Percentiles rank a stretch among this genome's conserved stretches.
These are phyloP conservation scores for Starmerella floris DNA, from an alignment of 805 yeast genomes.

Conservation along the genomic window DNA sequence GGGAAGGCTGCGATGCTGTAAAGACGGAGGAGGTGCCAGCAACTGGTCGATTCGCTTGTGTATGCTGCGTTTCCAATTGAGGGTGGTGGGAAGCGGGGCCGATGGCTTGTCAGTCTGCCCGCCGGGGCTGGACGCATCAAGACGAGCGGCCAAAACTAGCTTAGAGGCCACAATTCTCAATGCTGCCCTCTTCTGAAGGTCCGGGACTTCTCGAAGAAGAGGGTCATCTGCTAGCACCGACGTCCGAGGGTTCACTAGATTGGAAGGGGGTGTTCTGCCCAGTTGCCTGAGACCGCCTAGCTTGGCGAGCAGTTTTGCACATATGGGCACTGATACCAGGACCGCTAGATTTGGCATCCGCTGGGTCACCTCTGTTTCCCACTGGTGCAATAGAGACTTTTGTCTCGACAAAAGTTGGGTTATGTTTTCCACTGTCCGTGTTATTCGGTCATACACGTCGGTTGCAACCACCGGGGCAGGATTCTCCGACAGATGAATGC, in stretches of 20 bases:
- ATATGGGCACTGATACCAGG: constrained; percentile 55
- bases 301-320: constrained; percentile 58
- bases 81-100: constrained; percentile 36
- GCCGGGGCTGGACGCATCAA: constrained; percentile 38
- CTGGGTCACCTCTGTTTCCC: not conserved
- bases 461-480: not conserved
- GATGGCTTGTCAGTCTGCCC: constrained; percentile 26
- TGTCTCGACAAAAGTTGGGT: not conserved
- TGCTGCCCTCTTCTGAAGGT: constrained; percentile 41
- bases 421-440: not conserved
- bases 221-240: constrained; percentile 27
- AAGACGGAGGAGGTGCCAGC: constrained; percentile 60
- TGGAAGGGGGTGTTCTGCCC: constrained; percentile 66
- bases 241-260: constrained; percentile 43
- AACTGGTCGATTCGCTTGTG: constrained; percentile 52
- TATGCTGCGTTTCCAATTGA: constrained; percentile 46
- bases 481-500: not conserved
- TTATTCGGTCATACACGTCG: too few relatives aligned
- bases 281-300: constrained; percentile 57
- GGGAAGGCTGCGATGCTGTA: constrained; percentile 51
- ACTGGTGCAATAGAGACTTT: not conserved
- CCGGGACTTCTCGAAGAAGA: constrained; percentile 10
- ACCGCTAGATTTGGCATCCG: constrained; percentile 71
- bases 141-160: constrained; percentile 65
- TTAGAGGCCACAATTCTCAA: constrained; percentile 71